Evolutionary conservation across 768 basidiomycete genomes (phyloP), one percentile per base, ranked within the genome.

Genomic region (Kwoniella sp.): DNA sequence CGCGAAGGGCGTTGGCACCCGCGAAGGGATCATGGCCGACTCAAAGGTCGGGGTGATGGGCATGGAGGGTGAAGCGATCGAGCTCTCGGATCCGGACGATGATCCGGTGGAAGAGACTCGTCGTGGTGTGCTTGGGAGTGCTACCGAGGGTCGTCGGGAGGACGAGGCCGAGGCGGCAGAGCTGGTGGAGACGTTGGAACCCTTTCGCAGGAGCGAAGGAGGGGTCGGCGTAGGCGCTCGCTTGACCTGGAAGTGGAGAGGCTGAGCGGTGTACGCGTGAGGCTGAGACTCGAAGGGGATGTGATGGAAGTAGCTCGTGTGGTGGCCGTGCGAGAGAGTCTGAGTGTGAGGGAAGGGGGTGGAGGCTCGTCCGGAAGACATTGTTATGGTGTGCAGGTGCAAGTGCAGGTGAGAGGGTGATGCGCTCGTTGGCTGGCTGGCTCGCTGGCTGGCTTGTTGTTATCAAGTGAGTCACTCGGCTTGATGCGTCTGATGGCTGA

Each of bases 331-430:
- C 34, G 33, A 27, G 29, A 50, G 25, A 23, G 57, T 43, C 34
- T 52, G 44, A 25, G 53, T 36, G 47, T 52, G 43, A 8, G 63
- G 63, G 57, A 61, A 65, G 10, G 63, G 63, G 28, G 63, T 65
- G 8, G 38, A 32, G 31, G 52, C 40, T 33, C 50, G 28, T 34
- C 37, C 25, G 12, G 9, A 26, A 7, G 46, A 22, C 14, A 26
- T 27, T 15, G 39, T 29, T n/a, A n/a, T n/a, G n/a, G n/a, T n/a
- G n/a, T n/a, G n/a, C n/a, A n/a, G n/a, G n/a, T n/a, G n/a, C n/a
- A n/a, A n/a, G n/a, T n/a, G n/a, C n/a, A n/a, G n/a, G n/a, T n/a
- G n/a, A n/a, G n/a, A n/a, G n/a, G n/a, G n/a, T n/a, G n/a, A n/a
- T n/a, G n/a, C n/a, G n/a, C n/a, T n/a, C n/a, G n/a, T n/a, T n/a